These are phyloP conservation scores for Nannochloris sp. DNA, from an alignment of 139 green algal species.

Conservation along the genomic window DNA sequence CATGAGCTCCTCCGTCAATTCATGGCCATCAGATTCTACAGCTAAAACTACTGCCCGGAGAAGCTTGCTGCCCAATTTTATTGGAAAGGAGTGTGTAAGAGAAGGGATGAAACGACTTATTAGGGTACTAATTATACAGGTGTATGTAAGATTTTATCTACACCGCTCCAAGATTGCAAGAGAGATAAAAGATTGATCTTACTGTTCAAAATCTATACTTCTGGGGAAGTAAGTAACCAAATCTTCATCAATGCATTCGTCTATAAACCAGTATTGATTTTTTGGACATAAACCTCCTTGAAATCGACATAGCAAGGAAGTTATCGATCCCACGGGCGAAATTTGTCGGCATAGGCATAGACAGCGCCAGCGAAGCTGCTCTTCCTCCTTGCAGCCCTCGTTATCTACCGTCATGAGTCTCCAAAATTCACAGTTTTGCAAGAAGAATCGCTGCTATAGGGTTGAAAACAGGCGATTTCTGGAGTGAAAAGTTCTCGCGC, in stretches of 20 bases:
- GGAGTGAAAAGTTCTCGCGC: no score
- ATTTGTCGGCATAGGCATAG: no score
- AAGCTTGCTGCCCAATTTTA: conserved; percentile 1
- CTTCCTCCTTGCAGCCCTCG: no score
- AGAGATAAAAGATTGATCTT: background rate
- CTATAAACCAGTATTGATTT: background rate
- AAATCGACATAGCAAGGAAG: no score
- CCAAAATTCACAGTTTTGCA: no score
- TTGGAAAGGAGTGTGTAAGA: background rate
- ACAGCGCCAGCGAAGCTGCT: no score
- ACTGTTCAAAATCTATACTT: background rate
- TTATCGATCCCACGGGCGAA: no score
- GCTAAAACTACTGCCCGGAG: conserved; percentile 16
- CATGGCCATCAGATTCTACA: conserved; percentile 8
- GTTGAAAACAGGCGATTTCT: no score
- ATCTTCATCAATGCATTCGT: background rate
- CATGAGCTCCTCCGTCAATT: conserved; percentile 17
- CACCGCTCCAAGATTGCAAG: background rate
- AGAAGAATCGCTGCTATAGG: no score
- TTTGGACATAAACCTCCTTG: background rate
- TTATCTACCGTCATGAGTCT: no score
- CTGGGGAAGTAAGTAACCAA: background rate
- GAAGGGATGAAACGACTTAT: no score
- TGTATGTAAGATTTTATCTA: background rate
- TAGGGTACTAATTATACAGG: no score